A percentile compares a stretch with the other conserved stretches of the same genome.
These are phyloP conservation scores for Podosphaera fusca DNA, from an alignment of 2,329 filamentous ascomycete genomes.

Conservation along the genomic window DNA sequence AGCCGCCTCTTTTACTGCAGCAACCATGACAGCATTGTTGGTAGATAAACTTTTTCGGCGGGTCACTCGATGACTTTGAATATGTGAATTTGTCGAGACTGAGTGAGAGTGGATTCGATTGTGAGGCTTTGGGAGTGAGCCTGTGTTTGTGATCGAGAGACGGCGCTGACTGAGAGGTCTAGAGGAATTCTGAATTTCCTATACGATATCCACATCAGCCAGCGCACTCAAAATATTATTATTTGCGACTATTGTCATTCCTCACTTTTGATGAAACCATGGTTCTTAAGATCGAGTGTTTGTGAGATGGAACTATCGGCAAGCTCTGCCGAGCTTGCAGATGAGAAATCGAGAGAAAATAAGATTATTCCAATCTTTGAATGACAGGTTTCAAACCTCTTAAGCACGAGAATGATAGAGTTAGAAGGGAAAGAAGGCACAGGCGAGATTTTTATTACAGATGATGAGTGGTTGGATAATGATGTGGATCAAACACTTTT, in stretches of 20 bases:
- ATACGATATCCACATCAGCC: conserved; percentile 15
- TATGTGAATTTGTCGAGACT: conserved; percentile 52
- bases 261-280: conserved; percentile 42
- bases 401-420: conserved; percentile 11
- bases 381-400: conserved; percentile 5
- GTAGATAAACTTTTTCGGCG: conserved; percentile 84
- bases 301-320: conserved; percentile 11
- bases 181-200: conserved; percentile 43
- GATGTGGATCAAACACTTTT: not conserved
- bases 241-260: conserved; percentile 11
- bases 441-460: not conserved
- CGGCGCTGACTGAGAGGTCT: conserved; percentile 44
- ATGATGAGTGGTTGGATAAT: not conserved
- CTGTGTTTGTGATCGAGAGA: conserved; percentile 30
- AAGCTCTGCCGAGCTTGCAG: conserved; percentile 16
- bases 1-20: conserved; percentile 41
- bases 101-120: conserved; percentile 59
- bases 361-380: conserved; percentile 6
- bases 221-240: conserved; percentile 10
- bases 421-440: conserved; percentile 6
- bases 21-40: conserved; percentile 47
- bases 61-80: conserved; percentile 64
- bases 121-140: conserved; percentile 28
- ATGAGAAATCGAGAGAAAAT: conserved; percentile 16
- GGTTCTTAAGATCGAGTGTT: conserved; percentile 16